phyloP scores from a whole-genome alignment of 345 rosid genomes.

The Hibiscus tridactylites region DNA sequence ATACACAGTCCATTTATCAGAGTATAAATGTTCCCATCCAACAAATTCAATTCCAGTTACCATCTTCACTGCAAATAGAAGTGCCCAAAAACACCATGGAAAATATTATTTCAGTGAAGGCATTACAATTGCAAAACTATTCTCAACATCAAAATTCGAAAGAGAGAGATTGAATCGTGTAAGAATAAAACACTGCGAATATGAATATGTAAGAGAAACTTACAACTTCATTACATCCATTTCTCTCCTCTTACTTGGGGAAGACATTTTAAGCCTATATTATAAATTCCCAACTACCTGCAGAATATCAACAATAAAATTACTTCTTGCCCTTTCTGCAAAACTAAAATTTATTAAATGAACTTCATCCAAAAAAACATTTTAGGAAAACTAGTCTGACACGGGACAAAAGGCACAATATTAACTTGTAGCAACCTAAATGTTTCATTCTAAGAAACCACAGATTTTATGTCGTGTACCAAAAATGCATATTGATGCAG shows the following conservation, averaged over 20 bases:
- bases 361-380: not conserved
- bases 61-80: not conserved
- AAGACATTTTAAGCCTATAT: slow-evolving; percentile 7
- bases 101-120: not conserved
- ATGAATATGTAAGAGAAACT: slow-evolving; percentile 2
- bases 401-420: not conserved
- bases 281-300: not conserved
- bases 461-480: not conserved
- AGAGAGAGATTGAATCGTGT: not conserved
- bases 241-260: slow-evolving; percentile 24
- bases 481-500: not conserved
- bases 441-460: not conserved
- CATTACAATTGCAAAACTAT: not conserved
- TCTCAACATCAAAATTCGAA: not conserved
- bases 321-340: not conserved
- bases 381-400: not conserved
- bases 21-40: not conserved
- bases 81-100: not conserved
- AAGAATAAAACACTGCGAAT: not conserved
- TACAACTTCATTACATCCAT: slow-evolving; percentile 25
- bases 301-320: not conserved
- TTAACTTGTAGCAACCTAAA: not conserved
- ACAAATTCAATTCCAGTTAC: not conserved
- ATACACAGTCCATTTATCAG: not conserved
- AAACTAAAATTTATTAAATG: not conserved